Percentiles rank a stretch among this genome's conserved stretches.
Conservation (phyloP, 305 asterid species). For the Lippia alba region DNA sequence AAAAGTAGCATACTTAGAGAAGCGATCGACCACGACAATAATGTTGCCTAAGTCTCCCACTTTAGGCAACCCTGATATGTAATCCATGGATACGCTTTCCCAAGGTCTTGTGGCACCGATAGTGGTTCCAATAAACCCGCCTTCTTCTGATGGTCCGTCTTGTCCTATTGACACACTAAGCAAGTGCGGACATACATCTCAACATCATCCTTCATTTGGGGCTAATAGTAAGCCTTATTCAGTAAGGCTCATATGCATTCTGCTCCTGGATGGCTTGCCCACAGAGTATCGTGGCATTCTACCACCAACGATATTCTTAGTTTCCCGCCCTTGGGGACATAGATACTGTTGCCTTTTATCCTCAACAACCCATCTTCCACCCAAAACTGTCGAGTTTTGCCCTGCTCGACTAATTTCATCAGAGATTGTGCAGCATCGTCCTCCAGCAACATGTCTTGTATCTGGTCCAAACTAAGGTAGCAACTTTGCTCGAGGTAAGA, state of each 20-base stretch:
- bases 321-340: neutral
- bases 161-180: neutral
- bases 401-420: neutral
- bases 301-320: neutral
- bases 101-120: neutral
- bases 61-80: neutral
- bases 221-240: neutral
- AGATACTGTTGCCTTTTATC: neutral
- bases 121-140: neutral
- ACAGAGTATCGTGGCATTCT: neutral
- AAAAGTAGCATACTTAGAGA: neutral
- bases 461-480: no score
- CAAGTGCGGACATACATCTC: neutral
- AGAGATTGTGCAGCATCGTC: no score
- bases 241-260: neutral
- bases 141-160: neutral
- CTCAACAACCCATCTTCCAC: neutral
- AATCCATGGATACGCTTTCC: conserved; percentile 7
- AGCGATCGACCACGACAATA: neutral
- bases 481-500: no score
- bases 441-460: no score
- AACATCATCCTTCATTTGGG: neutral
- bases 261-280: neutral
- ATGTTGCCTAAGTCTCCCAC: conserved; percentile 3
- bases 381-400: neutral